phyloP scores from a whole-genome alignment of 208 protist genomes.

The Acanthamoeba sp. region DNA sequence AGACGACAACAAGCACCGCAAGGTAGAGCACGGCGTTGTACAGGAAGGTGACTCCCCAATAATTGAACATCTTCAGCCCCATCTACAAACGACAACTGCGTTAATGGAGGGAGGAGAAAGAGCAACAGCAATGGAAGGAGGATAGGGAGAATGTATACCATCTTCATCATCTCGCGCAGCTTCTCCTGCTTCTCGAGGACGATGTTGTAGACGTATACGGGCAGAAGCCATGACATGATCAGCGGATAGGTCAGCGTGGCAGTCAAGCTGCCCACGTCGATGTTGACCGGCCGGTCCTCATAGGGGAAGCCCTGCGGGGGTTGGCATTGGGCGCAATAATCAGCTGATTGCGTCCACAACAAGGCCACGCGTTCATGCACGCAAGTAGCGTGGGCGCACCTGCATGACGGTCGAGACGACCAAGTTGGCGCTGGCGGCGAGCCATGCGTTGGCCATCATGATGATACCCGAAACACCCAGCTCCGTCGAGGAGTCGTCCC shows the following conservation, averaged over 20 bases:
- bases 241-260: constrained; percentile 68
- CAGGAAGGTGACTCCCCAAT: constrained; percentile 61
- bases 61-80: constrained; percentile 72
- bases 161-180: constrained; percentile 79
- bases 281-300: constrained; percentile 12
- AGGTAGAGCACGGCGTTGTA: constrained; percentile 67
- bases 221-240: constrained; percentile 70
- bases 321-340: too few species aligned
- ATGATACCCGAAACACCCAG: constrained; percentile 8
- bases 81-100: neutral
- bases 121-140: neutral
- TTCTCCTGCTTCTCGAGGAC: constrained; percentile 78
- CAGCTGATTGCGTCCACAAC: too few species aligned
- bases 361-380: neutral
- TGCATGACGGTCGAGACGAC: neutral
- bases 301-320: constrained; percentile 43
- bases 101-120: neutral
- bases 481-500: neutral
- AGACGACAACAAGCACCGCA: constrained; percentile 51
- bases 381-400: neutral
- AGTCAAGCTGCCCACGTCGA: constrained; percentile 60
- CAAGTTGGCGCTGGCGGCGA: neutral
- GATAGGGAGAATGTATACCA: neutral
- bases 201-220: constrained; percentile 75
- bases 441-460: constrained; percentile 39